Evolutionary conservation across 2,329 filamentous ascomycete species (phyloP), one percentile per base, ranked within the genome.

Genomic region (Fusarium sp.): DNA sequence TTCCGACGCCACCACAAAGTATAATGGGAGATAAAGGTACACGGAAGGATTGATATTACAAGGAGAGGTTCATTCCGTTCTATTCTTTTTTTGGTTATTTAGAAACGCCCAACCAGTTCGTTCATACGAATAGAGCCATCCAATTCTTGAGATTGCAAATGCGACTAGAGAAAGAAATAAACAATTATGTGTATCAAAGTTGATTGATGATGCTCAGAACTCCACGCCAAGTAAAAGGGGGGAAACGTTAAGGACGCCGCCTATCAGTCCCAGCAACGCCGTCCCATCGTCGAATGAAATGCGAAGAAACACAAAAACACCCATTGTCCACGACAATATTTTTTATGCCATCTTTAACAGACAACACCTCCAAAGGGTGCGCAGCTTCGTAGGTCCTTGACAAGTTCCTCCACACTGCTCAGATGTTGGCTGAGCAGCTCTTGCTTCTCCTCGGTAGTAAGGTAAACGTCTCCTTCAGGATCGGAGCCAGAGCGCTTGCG

Each of bases 391-490:
- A 98, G 82, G 80, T 98, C 94, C 78, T 92, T 90, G 57, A 97
- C 93, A 64, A 97, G 85, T 73, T 94, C 93, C 68, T 94, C 92
- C 27, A 97, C 93, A 76, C 92, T 96, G 79, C 87, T 91, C 76
- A 97, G 84, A 79, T 96, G 93, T 70, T 88, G 86, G 45, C 91
- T 92, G 41, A 97, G 83, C 79, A 97, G 81, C 53, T 85, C 86
- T 82, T 96, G 93, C 83, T 97, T 97, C 79, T 97, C 92, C 70
- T 92, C 89, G 13, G 92, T 94, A 10, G 87, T 89, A 63, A 89
- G 87, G 27, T 66, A 68, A 12, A 71, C 15, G 32, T 73, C n/a
- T 86, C 91, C 43, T 53, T 71, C 38, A 78, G 57, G 77, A 56
- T 75, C 78, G 47, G 80, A 79, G 67, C 77, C 75, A 63, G 79